phyloP scores from a whole-genome alignment of 495 filamentous ascomycete species.

The Penicillium fimorum region DNA sequence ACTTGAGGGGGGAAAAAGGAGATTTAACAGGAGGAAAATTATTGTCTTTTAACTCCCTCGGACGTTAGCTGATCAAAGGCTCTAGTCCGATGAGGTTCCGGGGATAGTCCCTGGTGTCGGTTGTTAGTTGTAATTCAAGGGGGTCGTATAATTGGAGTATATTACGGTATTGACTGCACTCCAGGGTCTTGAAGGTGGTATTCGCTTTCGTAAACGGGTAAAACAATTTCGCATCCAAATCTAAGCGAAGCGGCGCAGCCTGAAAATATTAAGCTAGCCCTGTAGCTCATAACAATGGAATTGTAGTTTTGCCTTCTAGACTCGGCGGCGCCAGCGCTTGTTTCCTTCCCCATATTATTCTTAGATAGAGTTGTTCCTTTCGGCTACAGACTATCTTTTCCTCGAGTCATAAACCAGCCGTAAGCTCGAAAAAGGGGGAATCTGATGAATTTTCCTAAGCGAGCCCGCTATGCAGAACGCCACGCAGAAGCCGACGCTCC shows the following conservation, averaged over 20 bases:
- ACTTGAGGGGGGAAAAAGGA: not conserved
- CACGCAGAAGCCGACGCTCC: not conserved
- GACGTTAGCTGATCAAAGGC: not conserved
- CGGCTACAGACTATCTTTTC: not conserved
- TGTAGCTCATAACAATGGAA: not conserved
- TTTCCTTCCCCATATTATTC: not conserved
- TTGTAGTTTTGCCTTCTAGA: not conserved
- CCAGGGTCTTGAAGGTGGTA: not conserved
- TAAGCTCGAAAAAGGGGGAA: not conserved
- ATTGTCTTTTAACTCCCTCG: not conserved
- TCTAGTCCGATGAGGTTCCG: slow-evolving; percentile 5
- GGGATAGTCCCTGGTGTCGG: not conserved
- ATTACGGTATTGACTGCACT: not conserved
- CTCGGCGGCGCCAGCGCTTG: not conserved
- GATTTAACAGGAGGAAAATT: not conserved
- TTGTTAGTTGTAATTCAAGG: not conserved
- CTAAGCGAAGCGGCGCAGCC: slow-evolving; percentile 8
- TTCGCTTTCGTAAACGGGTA: slow-evolving; percentile 2
- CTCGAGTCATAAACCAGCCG: not conserved
- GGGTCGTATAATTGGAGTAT: not conserved
- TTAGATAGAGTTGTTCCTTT: not conserved
- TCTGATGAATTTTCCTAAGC: not conserved
- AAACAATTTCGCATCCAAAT: not conserved
- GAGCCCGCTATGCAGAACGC: not conserved
- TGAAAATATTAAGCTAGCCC: not conserved